These are phyloP conservation scores for Solanum boliviense DNA, from an alignment of 257 asterid species.

Conservation along the genomic window DNA sequence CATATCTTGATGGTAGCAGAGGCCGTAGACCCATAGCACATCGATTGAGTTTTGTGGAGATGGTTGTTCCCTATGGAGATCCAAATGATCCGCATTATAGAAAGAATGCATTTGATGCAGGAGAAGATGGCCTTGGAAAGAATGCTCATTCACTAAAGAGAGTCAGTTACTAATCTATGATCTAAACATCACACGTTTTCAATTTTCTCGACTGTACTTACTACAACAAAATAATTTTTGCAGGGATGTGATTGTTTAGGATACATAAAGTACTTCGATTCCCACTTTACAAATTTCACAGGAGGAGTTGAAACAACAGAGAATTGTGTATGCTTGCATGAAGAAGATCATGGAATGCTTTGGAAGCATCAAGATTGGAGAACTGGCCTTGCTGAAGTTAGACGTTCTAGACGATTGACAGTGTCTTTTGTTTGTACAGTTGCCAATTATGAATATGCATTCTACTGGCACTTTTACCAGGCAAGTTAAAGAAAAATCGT, in stretches of 20 bases:
- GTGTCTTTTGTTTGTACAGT: conserved; percentile 92
- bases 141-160: conserved; percentile 95
- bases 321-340: conserved; percentile 95
- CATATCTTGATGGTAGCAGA: conserved; percentile 92
- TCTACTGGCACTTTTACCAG: conserved; percentile 98
- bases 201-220: neutral
- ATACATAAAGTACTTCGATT: conserved; percentile 75
- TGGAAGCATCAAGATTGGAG: conserved; percentile 99
- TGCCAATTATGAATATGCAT: conserved; percentile 93
- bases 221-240: neutral
- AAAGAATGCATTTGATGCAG: conserved; percentile 98
- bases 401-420: conserved; percentile 88
- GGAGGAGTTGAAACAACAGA: conserved; percentile 96
- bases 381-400: conserved; percentile 86
- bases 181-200: neutral
- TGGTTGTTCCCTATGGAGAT: conserved; percentile 99
- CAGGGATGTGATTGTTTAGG: conserved; percentile 99
- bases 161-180: conserved; percentile 18
- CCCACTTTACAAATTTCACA: conserved; percentile 77
- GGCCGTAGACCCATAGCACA: conserved; percentile 98
- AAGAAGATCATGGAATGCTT: conserved; percentile 89
- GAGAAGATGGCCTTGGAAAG: conserved; percentile 97
- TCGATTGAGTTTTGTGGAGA: conserved; percentile 93
- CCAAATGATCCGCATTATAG: conserved; percentile 97
- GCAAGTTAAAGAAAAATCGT: conserved; percentile 20